Conservation (phyloP, 108 stramenopile genomes). For the Epipyxis sp. region DNA sequence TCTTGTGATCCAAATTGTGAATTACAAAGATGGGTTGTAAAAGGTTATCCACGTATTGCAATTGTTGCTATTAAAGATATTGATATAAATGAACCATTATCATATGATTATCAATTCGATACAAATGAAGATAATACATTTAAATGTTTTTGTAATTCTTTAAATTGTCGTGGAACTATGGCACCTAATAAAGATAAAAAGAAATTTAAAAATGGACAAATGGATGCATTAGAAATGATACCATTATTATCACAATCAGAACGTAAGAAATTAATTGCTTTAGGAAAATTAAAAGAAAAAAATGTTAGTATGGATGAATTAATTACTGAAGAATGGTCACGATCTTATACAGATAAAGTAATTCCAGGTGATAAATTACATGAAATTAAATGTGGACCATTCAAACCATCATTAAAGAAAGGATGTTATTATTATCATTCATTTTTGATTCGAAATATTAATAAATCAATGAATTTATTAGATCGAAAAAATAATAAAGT, state of each 20-base stretch:
- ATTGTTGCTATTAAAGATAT: constrained; percentile 72
- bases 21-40: constrained; percentile 71
- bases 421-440: too few species aligned
- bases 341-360: not conserved
- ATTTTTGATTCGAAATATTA: too few species aligned
- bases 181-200: constrained; percentile 51
- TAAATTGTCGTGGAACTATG: constrained; percentile 50
- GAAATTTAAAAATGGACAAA: too few species aligned
- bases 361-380: constrained; percentile 6
- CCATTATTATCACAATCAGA: too few species aligned
- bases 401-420: too few species aligned
- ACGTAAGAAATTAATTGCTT: not conserved
- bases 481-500: too few species aligned
- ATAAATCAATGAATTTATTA: too few species aligned
- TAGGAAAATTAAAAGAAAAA: not conserved
- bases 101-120: constrained; percentile 78
- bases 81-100: constrained; percentile 69
- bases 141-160: constrained; percentile 44
- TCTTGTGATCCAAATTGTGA: constrained; percentile 87
- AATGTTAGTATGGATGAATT: not conserved
- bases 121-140: constrained; percentile 46
- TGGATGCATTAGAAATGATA: too few species aligned
- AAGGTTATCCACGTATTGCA: constrained; percentile 73
- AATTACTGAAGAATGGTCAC: not conserved
- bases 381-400: constrained; percentile 3